Evolutionary conservation across 257 asterid genomes (phyloP).

Genomic region (Galeopsis tetrahit): DNA sequence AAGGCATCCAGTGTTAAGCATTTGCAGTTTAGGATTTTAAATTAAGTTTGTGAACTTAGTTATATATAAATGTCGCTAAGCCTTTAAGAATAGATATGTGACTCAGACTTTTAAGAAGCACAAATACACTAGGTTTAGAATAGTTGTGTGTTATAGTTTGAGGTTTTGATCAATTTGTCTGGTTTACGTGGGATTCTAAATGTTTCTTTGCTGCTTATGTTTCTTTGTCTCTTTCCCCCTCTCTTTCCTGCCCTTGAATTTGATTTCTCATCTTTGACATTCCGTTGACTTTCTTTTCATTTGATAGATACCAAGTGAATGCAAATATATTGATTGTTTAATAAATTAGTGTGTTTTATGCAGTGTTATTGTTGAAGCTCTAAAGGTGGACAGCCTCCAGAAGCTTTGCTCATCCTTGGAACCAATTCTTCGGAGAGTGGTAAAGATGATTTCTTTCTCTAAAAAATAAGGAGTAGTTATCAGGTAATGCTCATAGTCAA

Average conservation of each 20-base stretch:
- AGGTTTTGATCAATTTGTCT: conserved; percentile 2
- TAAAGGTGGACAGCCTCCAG: conserved; percentile 93
- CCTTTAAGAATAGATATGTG: background rate
- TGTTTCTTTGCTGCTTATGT: conserved; percentile 20
- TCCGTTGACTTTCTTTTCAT: background rate
- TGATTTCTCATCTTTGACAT: conserved; percentile 4
- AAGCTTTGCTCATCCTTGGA: conserved; percentile 96
- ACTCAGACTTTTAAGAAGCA: background rate
- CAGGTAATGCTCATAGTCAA: conserved; percentile 1
- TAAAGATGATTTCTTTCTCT: conserved; percentile 45
- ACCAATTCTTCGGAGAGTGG: conserved; percentile 98
- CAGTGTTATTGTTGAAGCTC: conserved; percentile 98
- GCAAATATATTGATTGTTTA: background rate
- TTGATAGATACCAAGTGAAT: conserved; percentile 17
- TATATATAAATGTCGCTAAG: background rate
- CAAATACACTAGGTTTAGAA: background rate
- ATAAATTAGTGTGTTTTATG: conserved; percentile 35
- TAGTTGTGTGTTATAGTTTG: conserved; percentile 1
- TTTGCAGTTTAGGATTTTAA: conserved; percentile 17
- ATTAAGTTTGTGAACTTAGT: background rate
- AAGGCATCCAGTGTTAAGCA: background rate
- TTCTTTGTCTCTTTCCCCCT: background rate
- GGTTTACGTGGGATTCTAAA: conserved; percentile 9
- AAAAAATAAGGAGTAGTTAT: background rate
- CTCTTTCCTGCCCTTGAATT: background rate